Evolutionary conservation across 2,329 filamentous ascomycete genomes (phyloP).

Genomic region (Ampelomyces quisqualis): DNA sequence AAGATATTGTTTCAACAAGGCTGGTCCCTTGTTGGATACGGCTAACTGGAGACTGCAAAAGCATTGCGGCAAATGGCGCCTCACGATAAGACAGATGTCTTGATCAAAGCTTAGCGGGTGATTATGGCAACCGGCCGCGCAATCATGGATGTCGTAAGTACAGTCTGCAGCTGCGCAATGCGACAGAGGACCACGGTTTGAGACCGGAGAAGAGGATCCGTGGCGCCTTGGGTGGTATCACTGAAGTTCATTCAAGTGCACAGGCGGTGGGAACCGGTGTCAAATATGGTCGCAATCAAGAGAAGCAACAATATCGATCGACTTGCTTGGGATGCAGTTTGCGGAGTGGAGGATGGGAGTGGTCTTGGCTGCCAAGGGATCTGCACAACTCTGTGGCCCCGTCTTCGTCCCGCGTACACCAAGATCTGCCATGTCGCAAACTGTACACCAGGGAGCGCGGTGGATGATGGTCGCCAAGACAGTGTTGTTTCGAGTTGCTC

Average conservation of each 20-base stretch:
- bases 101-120: constrained; percentile 5
- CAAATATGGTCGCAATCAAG: constrained; percentile 2
- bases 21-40: neutral
- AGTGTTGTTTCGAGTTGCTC: constrained; percentile 7
- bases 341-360: constrained; percentile 6
- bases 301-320: constrained; percentile 10
- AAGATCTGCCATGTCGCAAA: constrained; percentile 10
- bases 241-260: neutral
- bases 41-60: neutral
- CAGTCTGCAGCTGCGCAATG: constrained; percentile 1
- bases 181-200: constrained; percentile 2
- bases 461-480: constrained; percentile 12
- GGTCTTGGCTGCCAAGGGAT: constrained; percentile 18
- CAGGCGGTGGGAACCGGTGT: neutral
- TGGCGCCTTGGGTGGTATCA: constrained; percentile 7
- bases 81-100: constrained; percentile 1
- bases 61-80: constrained; percentile 4
- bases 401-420: constrained; percentile 10
- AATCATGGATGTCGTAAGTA: neutral
- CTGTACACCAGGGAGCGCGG: constrained; percentile 6
- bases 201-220: constrained; percentile 6
- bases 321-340: constrained; percentile 5
- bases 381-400: constrained; percentile 11
- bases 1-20: neutral
- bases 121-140: constrained; percentile 4